A percentile compares a stretch with the other conserved stretches of the same genome.
Evolutionary conservation across 1,139 yeast species (phyloP).

Genomic region (Sugiyamaella sp.): DNA sequence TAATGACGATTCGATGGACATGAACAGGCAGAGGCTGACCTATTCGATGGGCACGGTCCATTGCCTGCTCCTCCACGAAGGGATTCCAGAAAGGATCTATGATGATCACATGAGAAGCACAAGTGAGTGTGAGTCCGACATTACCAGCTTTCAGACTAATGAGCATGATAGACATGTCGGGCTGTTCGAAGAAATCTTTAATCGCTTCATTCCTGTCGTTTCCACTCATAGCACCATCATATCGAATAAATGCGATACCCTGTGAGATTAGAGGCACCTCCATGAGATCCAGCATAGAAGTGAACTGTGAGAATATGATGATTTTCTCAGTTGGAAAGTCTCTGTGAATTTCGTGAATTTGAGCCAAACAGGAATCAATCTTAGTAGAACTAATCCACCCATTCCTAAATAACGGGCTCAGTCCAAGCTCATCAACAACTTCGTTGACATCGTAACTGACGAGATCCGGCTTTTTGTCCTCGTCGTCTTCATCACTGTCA

Average conservation of each 20-base stretch:
- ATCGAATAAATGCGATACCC: slow-evolving; percentile 58
- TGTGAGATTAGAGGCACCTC: slow-evolving; percentile 56
- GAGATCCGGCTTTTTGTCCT: slow-evolving; percentile 8
- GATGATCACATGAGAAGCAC: slow-evolving; percentile 88
- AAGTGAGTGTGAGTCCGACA: slow-evolving; percentile 87
- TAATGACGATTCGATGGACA: slow-evolving; percentile 69
- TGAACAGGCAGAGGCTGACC: slow-evolving; percentile 79
- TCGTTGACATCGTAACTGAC: slow-evolving; percentile 22
- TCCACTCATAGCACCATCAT: slow-evolving; percentile 81
- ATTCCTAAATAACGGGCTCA: slow-evolving; percentile 34
- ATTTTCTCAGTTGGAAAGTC: slow-evolving; percentile 61
- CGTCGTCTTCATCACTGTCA: slow-evolving; percentile 20
- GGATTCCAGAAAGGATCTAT: slow-evolving; percentile 98
- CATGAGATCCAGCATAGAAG: slow-evolving; percentile 72
- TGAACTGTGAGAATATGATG: slow-evolving; percentile 84
- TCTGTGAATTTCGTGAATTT: slow-evolving; percentile 48
- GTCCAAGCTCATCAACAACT: slow-evolving; percentile 34
- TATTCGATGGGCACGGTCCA: slow-evolving; percentile 91
- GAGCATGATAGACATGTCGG: slow-evolving; percentile 57
- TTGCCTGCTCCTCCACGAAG: slow-evolving; percentile 93
- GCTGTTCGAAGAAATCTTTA: slow-evolving; percentile 62
- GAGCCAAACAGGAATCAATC: slow-evolving; percentile 52
- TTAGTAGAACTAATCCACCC: slow-evolving; percentile 49
- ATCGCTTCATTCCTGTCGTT: slow-evolving; percentile 65
- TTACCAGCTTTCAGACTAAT: slow-evolving; percentile 89